phyloP scores from a whole-genome alignment of 805 yeast genomes.

The Peterozyma toletana region DNA sequence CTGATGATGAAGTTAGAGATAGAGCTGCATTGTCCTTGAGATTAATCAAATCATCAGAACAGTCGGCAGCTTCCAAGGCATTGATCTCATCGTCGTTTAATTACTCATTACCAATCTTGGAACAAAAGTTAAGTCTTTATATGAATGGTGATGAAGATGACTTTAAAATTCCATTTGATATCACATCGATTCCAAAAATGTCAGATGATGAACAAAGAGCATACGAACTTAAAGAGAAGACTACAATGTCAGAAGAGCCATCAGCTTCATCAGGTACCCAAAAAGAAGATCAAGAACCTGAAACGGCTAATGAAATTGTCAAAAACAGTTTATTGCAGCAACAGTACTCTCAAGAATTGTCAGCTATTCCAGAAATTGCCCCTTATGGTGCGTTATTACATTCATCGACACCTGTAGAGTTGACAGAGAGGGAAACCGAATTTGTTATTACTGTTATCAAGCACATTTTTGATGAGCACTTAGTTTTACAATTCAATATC shows the following conservation, averaged over 20 bases:
- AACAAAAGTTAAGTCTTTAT: constrained; percentile 67
- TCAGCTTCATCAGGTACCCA: constrained; percentile 14
- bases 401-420: constrained; percentile 54
- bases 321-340: constrained; percentile 39
- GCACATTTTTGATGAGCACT: constrained; percentile 70
- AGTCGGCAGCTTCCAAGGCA: constrained; percentile 22
- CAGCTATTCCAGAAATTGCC: constrained; percentile 65
- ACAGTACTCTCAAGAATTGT: constrained; percentile 62
- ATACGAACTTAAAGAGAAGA: constrained; percentile 49
- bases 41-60: constrained; percentile 25
- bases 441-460: constrained; percentile 80
- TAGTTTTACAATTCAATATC: constrained; percentile 75
- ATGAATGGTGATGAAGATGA: constrained; percentile 45
- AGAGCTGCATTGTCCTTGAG: constrained; percentile 85
- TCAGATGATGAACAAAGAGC: constrained; percentile 66
- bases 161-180: constrained; percentile 60
- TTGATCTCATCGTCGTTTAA: constrained; percentile 62
- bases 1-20: constrained; percentile 96
- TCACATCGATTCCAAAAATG: constrained; percentile 55
- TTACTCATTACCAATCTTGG: constrained; percentile 73
- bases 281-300: constrained; percentile 16
- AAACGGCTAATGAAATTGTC: constrained; percentile 20
- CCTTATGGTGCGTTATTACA: constrained; percentile 70
- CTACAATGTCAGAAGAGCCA: constrained; percentile 21
- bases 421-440: constrained; percentile 91